Base-by-base conservation (phyloP, 805 yeast species). In the Metahyphopichia silvanorum region DNA sequence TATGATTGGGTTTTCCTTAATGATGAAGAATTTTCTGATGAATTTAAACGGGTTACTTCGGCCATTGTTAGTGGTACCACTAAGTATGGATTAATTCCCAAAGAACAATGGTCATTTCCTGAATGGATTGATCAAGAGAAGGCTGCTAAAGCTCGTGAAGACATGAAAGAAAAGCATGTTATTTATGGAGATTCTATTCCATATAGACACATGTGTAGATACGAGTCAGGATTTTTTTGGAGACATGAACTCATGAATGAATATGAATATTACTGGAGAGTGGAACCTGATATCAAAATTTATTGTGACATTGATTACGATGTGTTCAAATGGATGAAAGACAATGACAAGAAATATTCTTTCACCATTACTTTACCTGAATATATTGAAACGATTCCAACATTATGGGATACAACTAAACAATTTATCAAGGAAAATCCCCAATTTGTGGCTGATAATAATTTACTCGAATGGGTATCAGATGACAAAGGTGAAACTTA, bases 1-100 rank as follows among this genome's bases (percentile, higher is more conserved):
- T 91, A 91, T 54, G 97, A 94, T 47, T 91, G 98, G 97, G 93
- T 88, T 17, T 93, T 91, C 58, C 69, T 91, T 48, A 91, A 91
- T 58, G 96, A 91, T 55, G 87, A 80, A 37, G 82, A 74, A 29
- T 93, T 91, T 62, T 69, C 77, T 32, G 88, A 86, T 2, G 93
- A 86, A 47, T 91, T 93, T 60, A 86, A 77, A 48, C 61, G 63
- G 17, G 72, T 77, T 18, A 84, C 95, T 10, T 42, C 74, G 2
- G 72, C 83, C 9, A 61, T 87, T 50, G 79, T 80, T 11, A 78
- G 89, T 21, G 98, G 98, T 43, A 70, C 56, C 5, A 79, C 89
- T 30, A 72, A 79, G 42, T 93, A 80, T 51, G 98, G 95, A 29
- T 36, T 71, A 27, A 81, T 91, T 46, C 93, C 91, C n/a, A 66